Percentiles rank a stretch among this genome's conserved stretches.
phyloP scores from a whole-genome alignment of 164 flowering plant species.

The Umbilicus rupestris region DNA sequence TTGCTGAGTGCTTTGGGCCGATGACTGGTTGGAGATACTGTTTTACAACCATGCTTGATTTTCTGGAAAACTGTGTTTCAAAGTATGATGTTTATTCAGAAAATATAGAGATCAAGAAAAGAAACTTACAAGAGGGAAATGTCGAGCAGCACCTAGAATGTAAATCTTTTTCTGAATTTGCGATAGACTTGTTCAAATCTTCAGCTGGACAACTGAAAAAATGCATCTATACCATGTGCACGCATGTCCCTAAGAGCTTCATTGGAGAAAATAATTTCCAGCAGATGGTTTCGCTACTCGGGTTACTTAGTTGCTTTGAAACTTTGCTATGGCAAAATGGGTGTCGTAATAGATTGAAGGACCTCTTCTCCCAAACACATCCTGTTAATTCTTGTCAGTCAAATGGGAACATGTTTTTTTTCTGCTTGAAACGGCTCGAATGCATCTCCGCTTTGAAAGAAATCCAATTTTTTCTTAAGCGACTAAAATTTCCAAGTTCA shows the following conservation, averaged over 20 bases:
- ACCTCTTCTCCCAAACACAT: slow-evolving; percentile 20
- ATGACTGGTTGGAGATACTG: slow-evolving; percentile 23
- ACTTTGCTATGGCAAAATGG: slow-evolving; percentile 10
- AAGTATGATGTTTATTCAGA: slow-evolving; percentile 11
- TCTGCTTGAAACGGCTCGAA: slow-evolving; percentile 19
- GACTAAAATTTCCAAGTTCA: slow-evolving; percentile 22
- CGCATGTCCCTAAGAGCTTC: slow-evolving; percentile 29
- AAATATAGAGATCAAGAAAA: slow-evolving; percentile 10
- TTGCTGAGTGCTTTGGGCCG: slow-evolving; percentile 35
- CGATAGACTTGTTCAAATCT: slow-evolving; percentile 21
- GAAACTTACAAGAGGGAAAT: neutral
- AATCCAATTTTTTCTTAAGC: slow-evolving; percentile 20
- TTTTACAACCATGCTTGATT: slow-evolving; percentile 12
- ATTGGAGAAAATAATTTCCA: slow-evolving; percentile 18
- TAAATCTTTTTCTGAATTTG: slow-evolving; percentile 34
- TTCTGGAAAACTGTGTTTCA: slow-evolving; percentile 14
- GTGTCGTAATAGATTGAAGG: slow-evolving; percentile 25
- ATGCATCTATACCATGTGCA: slow-evolving; percentile 29
- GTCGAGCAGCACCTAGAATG: neutral
- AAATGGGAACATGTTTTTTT: neutral
- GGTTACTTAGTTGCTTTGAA: slow-evolving; percentile 17
- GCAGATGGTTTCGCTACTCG: slow-evolving; percentile 10
- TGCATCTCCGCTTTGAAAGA: slow-evolving; percentile 20
- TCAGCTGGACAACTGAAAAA: neutral
- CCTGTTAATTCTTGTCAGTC: neutral